Evolutionary conservation across 2,329 filamentous ascomycete genomes (phyloP), one percentile per base, ranked within the genome.

Genomic region (Diaporthe velutina): DNA sequence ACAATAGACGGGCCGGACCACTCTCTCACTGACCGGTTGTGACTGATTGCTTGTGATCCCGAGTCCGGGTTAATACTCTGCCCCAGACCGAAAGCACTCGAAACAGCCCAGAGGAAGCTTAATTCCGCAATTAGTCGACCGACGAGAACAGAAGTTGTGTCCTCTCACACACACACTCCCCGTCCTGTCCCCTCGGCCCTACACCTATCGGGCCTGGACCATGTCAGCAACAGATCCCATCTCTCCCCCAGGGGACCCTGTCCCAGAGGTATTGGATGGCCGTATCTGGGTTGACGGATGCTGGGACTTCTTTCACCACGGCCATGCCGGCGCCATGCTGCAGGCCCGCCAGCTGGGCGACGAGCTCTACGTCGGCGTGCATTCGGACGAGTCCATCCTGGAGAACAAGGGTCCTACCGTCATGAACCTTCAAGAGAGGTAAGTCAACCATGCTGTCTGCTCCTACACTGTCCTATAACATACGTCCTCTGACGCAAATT

Each of bases 261-360:
- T 88, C 71, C 86, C 88, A 48, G 87, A 89, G 82, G 85, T 91
- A 12, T 84, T 90, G 45, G 90, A 91, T 38, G 92, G 94, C 80
- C 92, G 96, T 78, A 94, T 99, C 80, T 99, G 97, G 97, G 94
- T 99, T 35, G 97, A 99, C 83, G 97, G 97, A 77, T 99, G 97
- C 88, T 99, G 98, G 86, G 97, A 99, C 87, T 99, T 99, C 85
- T 97, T 96, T 86, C 70, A 40, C 60, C 8, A 80, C 96, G 94
- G 97, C 80, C 97, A 99, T 87, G 97, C 97, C 7, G 97, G 97
- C 76, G 97, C 97, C 78, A 98, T 98, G 89, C 91, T 99, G 66
- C 97, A 99, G 85, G 97, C 97, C 68, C 94, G 97, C 77, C 95
- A 95, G 83, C 90, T 98, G 28, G 97, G 97, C 78, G 91, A 90